Conservation (phyloP, 805 yeast genomes). For the Ogataea ramenticola region DNA sequence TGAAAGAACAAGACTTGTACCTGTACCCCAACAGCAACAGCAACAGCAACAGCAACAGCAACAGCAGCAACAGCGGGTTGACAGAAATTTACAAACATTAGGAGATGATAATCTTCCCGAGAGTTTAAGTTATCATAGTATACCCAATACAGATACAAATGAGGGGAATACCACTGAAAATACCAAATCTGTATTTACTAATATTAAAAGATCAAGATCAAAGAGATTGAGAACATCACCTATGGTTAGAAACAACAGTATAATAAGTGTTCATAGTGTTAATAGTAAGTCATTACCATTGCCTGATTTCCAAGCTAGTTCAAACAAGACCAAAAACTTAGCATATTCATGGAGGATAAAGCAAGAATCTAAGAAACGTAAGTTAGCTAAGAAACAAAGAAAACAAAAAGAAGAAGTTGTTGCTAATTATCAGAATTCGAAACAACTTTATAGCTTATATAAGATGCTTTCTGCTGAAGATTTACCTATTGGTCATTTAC, state of each 20-base stretch:
- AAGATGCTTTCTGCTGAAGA: conserved; percentile 9
- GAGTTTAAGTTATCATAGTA: too few species aligned
- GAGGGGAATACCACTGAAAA: too few species aligned
- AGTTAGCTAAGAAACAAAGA: not conserved
- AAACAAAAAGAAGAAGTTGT: not conserved
- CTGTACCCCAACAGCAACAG: too few species aligned
- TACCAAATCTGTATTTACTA: not conserved
- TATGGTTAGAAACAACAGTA: not conserved
- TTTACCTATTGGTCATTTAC: conserved; percentile 5
- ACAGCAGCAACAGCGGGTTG: too few species aligned
- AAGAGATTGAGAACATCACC: not conserved
- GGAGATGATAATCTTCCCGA: too few species aligned
- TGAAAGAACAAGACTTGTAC: too few species aligned
- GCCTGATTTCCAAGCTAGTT: conserved; percentile 1
- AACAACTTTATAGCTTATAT: conserved; percentile 10
- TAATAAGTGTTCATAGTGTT: not conserved
- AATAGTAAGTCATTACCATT: not conserved
- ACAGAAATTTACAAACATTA: too few species aligned
- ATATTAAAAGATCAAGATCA: not conserved
- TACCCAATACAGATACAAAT: too few species aligned
- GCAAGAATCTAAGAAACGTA: not conserved
- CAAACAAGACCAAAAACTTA: not conserved
- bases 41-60: too few species aligned
- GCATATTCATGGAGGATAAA: not conserved
- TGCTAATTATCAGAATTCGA: conserved; percentile 4